Conservation (phyloP, 2,329 filamentous ascomycete species). For the Cercospora sp. region DNA sequence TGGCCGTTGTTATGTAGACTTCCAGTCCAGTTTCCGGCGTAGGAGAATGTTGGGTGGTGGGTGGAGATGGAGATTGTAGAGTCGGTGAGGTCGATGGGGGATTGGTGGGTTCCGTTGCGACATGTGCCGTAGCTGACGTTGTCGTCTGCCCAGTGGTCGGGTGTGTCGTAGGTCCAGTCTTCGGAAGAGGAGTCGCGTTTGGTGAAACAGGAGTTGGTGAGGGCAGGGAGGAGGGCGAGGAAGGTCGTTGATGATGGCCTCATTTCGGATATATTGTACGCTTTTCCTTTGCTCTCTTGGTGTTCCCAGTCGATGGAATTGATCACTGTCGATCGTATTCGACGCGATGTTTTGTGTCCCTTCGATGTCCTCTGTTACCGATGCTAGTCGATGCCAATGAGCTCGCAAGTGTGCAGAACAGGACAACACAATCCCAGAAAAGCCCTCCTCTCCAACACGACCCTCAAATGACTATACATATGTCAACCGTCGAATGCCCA, state of each 20-base stretch:
- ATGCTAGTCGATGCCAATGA: not conserved
- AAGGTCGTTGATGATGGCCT: not conserved
- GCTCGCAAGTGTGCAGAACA: not conserved
- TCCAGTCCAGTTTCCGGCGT: constrained; percentile 41
- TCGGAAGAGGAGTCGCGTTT: constrained; percentile 5
- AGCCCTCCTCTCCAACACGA: not conserved
- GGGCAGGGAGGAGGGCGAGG: not conserved
- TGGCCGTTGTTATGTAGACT: constrained; percentile 54
- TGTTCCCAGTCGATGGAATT: not conserved
- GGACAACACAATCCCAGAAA: not conserved
- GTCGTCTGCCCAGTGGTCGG: constrained; percentile 5
- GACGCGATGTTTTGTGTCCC: not conserved
- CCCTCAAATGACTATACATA: not conserved
- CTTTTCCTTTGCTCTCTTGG: not conserved
- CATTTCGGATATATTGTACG: not conserved
- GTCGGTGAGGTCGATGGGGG: constrained; percentile 13
- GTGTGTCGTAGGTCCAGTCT: constrained; percentile 7
- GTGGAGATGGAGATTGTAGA: not conserved
- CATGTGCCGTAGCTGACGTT: constrained; percentile 1
- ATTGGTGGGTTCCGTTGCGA: constrained; percentile 22
- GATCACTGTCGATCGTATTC: not conserved
- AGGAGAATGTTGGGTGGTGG: constrained; percentile 29
- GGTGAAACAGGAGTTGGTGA: constrained; percentile 8
- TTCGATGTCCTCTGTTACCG: not conserved
- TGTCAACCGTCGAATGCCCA: not conserved